Evolutionary conservation across 805 yeast species (phyloP), one percentile per base, ranked within the genome.

Genomic region (Candida saitoana): DNA sequence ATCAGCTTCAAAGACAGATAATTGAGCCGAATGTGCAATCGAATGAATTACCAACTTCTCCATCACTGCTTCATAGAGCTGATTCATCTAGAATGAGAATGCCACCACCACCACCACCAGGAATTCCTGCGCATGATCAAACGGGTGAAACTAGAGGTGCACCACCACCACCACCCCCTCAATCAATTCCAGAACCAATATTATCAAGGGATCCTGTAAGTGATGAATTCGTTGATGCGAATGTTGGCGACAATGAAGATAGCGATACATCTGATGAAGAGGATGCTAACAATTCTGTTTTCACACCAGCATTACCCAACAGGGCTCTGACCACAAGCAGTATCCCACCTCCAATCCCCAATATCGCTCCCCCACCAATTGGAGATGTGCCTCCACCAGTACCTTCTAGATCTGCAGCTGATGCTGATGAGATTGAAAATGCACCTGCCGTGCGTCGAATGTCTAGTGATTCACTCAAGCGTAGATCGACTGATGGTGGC

Each of bases 261-360:
- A 29, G 16, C 52, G 54, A n/a, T 41, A 12, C 35, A 22, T 18
- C 27, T 12, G 38, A 34, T n/a, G 39, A 15, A 18, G 29, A 22
- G 14, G 41, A 39, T 33, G 44, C 42, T 36, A 49, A 68, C 16
- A 65, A 60, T 33, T 54, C 65, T 15, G 62, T 58, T 4, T 60
- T 63, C 18, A 36, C 24, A 6, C 50, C 50, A 5, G 14, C 35
- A 27, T 38, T 39, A 5, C 47, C 52, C 11, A 17, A 27, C 4
- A 44, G 52, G 24, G 36, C 54, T 8, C 49, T 27, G 24, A 48
- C 50, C 9, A 36, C 41, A 16, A 49, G 45, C 17, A 22, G 31
- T 12, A 22, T 20, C 20, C 39, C 24, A 11, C 39, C 39, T 15
- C 34, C 40, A n/a, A 27, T 37, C 5, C 34, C 20, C 11, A 12